Evolutionary conservation across 2,329 filamentous ascomycete genomes (phyloP).

Genomic region (Aspergillus ochraceoroseus): DNA sequence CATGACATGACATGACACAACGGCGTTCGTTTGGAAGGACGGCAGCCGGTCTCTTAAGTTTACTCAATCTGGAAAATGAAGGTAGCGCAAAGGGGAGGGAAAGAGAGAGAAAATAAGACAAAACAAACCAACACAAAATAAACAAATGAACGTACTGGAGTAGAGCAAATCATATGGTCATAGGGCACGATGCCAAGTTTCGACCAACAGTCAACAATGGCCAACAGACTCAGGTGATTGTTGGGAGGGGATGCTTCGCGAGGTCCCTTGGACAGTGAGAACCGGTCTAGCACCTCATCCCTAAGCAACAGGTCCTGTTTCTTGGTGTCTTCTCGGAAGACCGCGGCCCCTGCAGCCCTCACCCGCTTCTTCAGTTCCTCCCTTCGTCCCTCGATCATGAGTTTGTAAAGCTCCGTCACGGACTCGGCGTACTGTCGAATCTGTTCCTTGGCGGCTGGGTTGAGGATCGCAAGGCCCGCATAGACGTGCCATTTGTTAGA

Average conservation of each 20-base stretch:
- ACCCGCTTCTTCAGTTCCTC: conserved; percentile 70
- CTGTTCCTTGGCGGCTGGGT: conserved; percentile 84
- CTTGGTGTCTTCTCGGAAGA: conserved; percentile 54
- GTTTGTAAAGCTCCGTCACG: conserved; percentile 90
- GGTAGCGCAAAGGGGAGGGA: neutral
- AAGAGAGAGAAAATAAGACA: conserved; percentile 19
- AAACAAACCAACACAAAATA: too few relatives aligned
- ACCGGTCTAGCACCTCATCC: conserved; percentile 80
- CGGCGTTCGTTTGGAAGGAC: too few relatives aligned
- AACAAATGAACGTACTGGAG: conserved; percentile 71
- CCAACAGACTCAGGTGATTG: conserved; percentile 87
- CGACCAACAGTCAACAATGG: conserved; percentile 98
- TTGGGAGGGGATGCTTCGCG: conserved; percentile 67
- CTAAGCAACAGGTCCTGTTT: conserved; percentile 64
- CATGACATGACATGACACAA: too few relatives aligned
- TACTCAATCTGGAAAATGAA: too few relatives aligned
- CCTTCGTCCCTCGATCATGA: conserved; percentile 84
- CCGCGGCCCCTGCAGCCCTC: conserved; percentile 69
- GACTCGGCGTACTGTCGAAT: conserved; percentile 90
- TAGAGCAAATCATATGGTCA: conserved; percentile 99
- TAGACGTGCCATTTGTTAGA: conserved; percentile 99
- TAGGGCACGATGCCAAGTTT: conserved; percentile 90
- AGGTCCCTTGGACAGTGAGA: conserved; percentile 69
- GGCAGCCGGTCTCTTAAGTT: too few relatives aligned
- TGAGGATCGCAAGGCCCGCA: conserved; percentile 91